A percentile compares a stretch with the other conserved stretches of the same genome.
Conservation (phyloP, 345 rosid species). For the Eucalyptus cloeziana region DNA sequence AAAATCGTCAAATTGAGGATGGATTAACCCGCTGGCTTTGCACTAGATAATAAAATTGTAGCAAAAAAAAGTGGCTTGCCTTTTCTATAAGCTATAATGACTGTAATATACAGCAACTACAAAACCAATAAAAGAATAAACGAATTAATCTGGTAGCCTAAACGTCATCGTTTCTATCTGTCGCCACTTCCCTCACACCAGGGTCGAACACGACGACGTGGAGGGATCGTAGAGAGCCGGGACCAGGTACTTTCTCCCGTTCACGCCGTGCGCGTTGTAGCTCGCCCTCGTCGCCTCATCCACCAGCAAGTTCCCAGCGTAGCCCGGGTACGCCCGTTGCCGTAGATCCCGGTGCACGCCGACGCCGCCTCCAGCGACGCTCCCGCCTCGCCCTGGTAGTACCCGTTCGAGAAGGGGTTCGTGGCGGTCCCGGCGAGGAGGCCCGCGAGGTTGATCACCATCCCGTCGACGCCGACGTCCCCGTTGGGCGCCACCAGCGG, state of each 20-base stretch:
- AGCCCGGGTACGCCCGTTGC: constrained; percentile 83
- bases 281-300: constrained; percentile 64
- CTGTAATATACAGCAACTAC: background rate
- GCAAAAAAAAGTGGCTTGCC: background rate
- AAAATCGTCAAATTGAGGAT: background rate
- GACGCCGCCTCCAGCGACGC: constrained; percentile 84
- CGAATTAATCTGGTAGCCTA: background rate
- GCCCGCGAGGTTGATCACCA: constrained; percentile 54
- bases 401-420: constrained; percentile 73
- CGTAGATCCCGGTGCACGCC: constrained; percentile 75
- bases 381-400: constrained; percentile 60
- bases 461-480: constrained; percentile 34
- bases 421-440: constrained; percentile 62
- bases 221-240: constrained; percentile 77
- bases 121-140: background rate
- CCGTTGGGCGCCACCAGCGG: constrained; percentile 15
- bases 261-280: constrained; percentile 64
- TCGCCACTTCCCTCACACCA: constrained; percentile 16
- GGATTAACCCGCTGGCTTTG: background rate
- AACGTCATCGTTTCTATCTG: background rate
- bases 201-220: constrained; percentile 36
- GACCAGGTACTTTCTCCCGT: constrained; percentile 64
- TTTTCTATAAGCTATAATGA: background rate
- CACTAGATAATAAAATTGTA: background rate
- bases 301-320: constrained; percentile 48